Evolutionary conservation across 768 basidiomycete genomes (phyloP).

Genomic region (Russula sp.): DNA sequence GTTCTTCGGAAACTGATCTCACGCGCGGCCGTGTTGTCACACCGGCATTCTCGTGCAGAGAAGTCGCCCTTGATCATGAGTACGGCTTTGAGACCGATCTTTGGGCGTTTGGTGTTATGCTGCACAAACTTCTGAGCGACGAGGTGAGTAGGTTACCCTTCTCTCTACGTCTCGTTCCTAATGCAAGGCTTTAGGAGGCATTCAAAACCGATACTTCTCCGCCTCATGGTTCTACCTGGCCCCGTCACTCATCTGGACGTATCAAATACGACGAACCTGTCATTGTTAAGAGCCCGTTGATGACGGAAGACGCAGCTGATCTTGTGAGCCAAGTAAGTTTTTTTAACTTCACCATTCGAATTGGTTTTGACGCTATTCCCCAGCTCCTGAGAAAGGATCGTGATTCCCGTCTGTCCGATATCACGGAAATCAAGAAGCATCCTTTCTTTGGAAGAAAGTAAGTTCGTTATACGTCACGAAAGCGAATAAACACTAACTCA

Average conservation of each 20-base stretch:
- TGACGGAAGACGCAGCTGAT: conserved; percentile 21
- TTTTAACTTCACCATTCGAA: no score
- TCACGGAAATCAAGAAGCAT: conserved; percentile 14
- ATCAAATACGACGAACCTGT: conserved; percentile 12
- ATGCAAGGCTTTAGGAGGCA: conserved; percentile 13
- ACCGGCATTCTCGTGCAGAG: conserved; percentile 22
- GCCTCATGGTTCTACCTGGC: conserved; percentile 17
- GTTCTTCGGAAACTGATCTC: conserved; percentile 39
- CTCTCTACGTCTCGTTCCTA: background rate
- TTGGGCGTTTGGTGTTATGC: conserved; percentile 28
- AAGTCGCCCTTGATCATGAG: conserved; percentile 11
- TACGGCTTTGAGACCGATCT: conserved; percentile 28
- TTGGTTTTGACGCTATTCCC: background rate
- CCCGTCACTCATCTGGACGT: conserved; percentile 7
- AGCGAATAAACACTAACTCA: background rate
- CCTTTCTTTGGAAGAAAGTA: conserved; percentile 14
- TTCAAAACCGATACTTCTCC: no score
- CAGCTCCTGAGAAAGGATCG: conserved; percentile 10
- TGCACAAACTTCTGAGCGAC: conserved; percentile 24
- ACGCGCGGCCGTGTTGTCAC: conserved; percentile 20
- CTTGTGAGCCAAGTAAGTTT: conserved; percentile 12
- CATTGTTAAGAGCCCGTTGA: conserved; percentile 1
- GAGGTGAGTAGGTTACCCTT: conserved; percentile 9
- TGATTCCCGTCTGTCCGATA: conserved; percentile 9
- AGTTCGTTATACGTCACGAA: background rate